Evolutionary conservation across 2,329 filamentous ascomycete genomes (phyloP).

Genomic region (Aspergillus novoparasiticus): DNA sequence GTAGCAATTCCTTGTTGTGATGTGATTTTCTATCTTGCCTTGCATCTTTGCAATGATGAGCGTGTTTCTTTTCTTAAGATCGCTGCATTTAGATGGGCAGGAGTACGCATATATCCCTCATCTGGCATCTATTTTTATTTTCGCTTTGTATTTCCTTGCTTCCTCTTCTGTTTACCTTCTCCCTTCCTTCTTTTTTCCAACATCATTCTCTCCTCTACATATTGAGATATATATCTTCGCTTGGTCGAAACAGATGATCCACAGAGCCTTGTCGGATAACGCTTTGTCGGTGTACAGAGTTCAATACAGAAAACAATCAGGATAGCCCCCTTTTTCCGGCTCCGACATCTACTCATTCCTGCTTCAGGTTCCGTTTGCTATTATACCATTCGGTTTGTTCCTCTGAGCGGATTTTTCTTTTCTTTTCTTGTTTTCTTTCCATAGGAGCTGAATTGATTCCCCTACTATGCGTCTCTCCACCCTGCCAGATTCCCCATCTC

Average conservation of each 20-base stretch:
- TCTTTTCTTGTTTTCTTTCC: neutral
- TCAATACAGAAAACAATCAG: constrained; percentile 6
- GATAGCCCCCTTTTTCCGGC: constrained; percentile 2
- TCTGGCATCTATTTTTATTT: constrained; percentile 22
- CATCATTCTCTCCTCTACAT: constrained; percentile 7
- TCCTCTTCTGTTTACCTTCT: constrained; percentile 9
- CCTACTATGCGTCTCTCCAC: constrained; percentile 5
- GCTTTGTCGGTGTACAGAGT: constrained; percentile 1
- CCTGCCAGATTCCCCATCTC: constrained; percentile 3
- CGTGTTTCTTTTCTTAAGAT: constrained; percentile 25
- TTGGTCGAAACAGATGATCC: constrained; percentile 10
- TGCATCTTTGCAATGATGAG: constrained; percentile 30
- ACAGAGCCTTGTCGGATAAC: constrained; percentile 1
- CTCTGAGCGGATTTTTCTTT: constrained; percentile 15
- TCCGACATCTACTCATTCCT: neutral
- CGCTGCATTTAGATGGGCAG: constrained; percentile 35
- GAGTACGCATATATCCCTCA: constrained; percentile 31
- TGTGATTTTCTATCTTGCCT: constrained; percentile 23
- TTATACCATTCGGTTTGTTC: constrained; percentile 19
- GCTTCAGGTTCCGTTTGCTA: constrained; percentile 12
- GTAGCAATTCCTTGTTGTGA: constrained; percentile 22
- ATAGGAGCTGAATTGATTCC: constrained; percentile 18
- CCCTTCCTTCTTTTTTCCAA: constrained; percentile 5
- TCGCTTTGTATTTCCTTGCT: constrained; percentile 9
- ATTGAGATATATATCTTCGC: constrained; percentile 13